Base-by-base conservation (phyloP, 495 filamentous ascomycete genomes). In the Podospora australis region DNA sequence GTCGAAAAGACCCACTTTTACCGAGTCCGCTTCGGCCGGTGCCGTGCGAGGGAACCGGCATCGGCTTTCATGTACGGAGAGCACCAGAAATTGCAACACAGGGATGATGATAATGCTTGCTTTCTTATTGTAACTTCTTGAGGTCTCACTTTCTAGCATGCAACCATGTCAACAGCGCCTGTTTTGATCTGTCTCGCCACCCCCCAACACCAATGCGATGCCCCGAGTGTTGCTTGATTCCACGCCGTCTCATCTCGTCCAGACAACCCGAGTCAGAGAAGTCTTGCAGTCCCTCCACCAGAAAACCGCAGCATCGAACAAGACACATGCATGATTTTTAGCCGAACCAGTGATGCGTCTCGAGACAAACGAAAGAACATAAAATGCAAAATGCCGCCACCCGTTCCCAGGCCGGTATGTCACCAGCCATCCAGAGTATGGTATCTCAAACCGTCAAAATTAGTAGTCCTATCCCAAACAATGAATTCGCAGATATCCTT, bases 21-120 rank as follows among this genome's bases (percentile, higher is more conserved):
- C 14, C 24, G 32, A 24, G 23, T 38, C 24, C 5, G 14, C 35
- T 22, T 54, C 51, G 51, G 51, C 51, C 51, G 51, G 51, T 35
- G 32, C 51, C 51, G 51, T 17, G 46, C 51, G 50, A 30, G 41
- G n/a, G 13, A 2, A 6, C 39, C 4, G 17, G 11, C 17, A n/a
- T 21, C 34, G 16, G 17, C 14, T 19, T 32, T 16, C 22, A 34
- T 40, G 2, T 7, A 40, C 6, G 20, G 13, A 6, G 6, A 30
- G 6, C 6, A 16, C 34, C 34, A 36, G 17, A n/a, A 36, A n/a
- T 5, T 36, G 28, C 40, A 44, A 20, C 24, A 44, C 24, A 14
- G 7, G 28, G 7, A 30, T n/a, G n/a, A n/a, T n/a, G n/a, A n/a
- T n/a, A 30, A 6, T 30, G 7, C 28, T 22, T 43, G 13, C 39